Evolutionary conservation across 73 alveolate genomes (phyloP), one percentile per base, ranked within the genome.

Genomic region (Paramecium pentaurelia): DNA sequence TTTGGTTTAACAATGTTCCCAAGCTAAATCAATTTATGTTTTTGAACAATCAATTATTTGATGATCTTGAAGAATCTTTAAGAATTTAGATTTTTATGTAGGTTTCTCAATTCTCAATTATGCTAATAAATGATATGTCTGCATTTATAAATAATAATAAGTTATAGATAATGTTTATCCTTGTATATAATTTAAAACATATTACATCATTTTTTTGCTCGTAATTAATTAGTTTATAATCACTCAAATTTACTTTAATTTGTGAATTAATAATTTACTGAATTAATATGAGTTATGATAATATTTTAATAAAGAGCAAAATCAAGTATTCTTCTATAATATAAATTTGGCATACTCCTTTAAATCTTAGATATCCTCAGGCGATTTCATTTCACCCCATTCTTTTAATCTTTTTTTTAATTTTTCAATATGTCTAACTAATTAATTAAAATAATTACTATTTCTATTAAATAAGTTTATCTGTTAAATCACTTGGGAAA

Each of bases 361-460:
- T 75, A 75, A 75, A 38, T 75, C 88, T 20, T 75, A 27, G 22
- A 75, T 75, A n/a, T 42, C 60, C 18, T 75, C 58, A 22, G 58
- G 60, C 2, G 88, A 38, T 75, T 75, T 75, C 60, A 38, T 25
- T 75, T 75, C 88, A 75, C 88, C 88, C 88, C 88, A 75, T 25
- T 75, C 58, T 4, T 75, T 36, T n/a, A 75, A 42, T 75, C 60
- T 75, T 42, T 14, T 36, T 38, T 38, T 75, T 27, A 75, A 42
- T 38, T 75, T 22, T 11, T 75, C 60, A 20, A 75, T 75, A 38
- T 75, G 58, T 18, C 88, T 75, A 36, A 22, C 49, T 64, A 32
- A 28, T 16, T 49, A 49, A 11, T 25, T 64, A 30, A 4, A 6
- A 14, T 16, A 38, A 8, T 54, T 75, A 75, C 88, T 75, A 27